Evolutionary conservation across 352 stramenopile genomes (phyloP), one percentile per base, ranked within the genome.

Genomic region (Phytophthora kernoviae): DNA sequence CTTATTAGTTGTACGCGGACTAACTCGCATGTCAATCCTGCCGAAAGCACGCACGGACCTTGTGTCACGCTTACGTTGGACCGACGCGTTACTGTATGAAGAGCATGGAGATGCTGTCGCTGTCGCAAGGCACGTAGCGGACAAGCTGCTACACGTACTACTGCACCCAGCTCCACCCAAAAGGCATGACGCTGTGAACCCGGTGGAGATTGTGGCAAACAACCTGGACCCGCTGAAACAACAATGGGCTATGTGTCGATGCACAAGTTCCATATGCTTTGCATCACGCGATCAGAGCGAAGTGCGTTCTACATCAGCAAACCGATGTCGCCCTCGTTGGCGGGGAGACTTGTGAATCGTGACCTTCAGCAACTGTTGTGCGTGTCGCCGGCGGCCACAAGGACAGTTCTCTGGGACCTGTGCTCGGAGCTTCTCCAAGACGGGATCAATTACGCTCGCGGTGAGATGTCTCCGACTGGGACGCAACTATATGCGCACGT

Each of bases 301-400:
- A 43, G 37, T 17, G 34, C 24, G 15, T 43, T 43, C 37, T 9
- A 43, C 37, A 43, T 43, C 37, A 43, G 37, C 37, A 43, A 43
- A 14, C 37, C 15, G 2, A 18, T 21, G 37, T 43, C 37, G 37
- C 37, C 15, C 18, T 9, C 10, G 34, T 41, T 12, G 34, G 30
- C 11, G 30, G n/a, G n/a, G n/a, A n/a, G 30, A 11, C 30, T 34
- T 5, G 6, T 5, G 30, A 34, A 34, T 5, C 30, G 30, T 34
- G 30, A 34, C 30, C 30, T 12, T n/a, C 10, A n/a, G 10, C 33
- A n/a, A n/a, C 33, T 39, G 33, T 39, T 39, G 33, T n/a, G 24
- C 24, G 24, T 30, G 24, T 30, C 24, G 24, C 24, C 24, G 24
- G 24, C 24, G 24, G 24, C n/a, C n/a, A n/a, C n/a, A n/a, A n/a